Evolutionary conservation across 1,284 basidiomycete species (phyloP).

Genomic region (Coniophora puteana): DNA sequence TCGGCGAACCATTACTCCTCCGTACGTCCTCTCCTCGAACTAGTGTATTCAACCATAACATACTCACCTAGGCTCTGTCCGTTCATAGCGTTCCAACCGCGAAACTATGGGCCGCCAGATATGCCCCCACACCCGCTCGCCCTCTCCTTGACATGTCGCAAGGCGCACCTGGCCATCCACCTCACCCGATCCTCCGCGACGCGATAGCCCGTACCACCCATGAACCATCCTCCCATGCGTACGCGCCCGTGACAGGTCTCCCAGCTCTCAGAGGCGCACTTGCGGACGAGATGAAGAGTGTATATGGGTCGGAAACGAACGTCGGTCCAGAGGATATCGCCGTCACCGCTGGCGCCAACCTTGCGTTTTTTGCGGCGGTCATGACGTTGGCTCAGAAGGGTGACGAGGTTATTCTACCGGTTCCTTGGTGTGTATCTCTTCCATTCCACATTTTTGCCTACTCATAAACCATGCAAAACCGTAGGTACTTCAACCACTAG

Average conservation of each 20-base stretch:
- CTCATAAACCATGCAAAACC: slow-evolving; percentile 8
- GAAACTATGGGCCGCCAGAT: slow-evolving; percentile 58
- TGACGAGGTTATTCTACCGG: slow-evolving; percentile 76
- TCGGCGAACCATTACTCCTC: slow-evolving; percentile 36
- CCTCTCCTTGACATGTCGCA: slow-evolving; percentile 78
- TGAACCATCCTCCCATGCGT: slow-evolving; percentile 49
- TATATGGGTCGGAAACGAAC: slow-evolving; percentile 54
- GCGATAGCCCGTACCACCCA: slow-evolving; percentile 46
- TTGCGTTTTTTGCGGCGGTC: slow-evolving; percentile 65
- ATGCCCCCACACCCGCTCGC: slow-evolving; percentile 36
- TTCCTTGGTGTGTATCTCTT: slow-evolving; percentile 58
- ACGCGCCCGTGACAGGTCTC: slow-evolving; percentile 70
- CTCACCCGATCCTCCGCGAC: slow-evolving; percentile 49
- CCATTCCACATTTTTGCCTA: slow-evolving; percentile 3
- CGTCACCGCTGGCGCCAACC: slow-evolving; percentile 65
- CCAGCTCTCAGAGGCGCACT: slow-evolving; percentile 51
- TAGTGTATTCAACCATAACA: neutral
- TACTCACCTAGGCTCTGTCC: neutral
- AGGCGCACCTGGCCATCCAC: slow-evolving; percentile 69
- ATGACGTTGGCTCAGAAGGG: slow-evolving; percentile 69
- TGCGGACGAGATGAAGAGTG: slow-evolving; percentile 58
- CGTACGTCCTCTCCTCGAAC: slow-evolving; percentile 22
- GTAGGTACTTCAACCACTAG: slow-evolving; percentile 78
- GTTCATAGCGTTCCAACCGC: slow-evolving; percentile 63
- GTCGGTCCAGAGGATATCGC: slow-evolving; percentile 54